Evolutionary conservation across 352 stramenopile genomes (phyloP).

Genomic region (Pythium scleroteichum): DNA sequence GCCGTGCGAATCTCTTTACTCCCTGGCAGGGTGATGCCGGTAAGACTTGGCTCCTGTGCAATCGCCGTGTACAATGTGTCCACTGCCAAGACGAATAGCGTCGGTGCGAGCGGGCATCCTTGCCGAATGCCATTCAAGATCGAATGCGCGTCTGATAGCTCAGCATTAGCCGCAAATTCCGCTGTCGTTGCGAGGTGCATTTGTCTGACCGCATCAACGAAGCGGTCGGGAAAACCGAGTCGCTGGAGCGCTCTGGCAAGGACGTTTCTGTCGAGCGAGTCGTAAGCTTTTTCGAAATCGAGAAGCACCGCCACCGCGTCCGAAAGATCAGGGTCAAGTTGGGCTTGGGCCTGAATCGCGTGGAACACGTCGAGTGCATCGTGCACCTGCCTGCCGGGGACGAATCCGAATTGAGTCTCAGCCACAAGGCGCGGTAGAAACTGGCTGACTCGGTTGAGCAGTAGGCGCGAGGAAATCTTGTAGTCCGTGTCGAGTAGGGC

Average conservation of each 20-base stretch:
- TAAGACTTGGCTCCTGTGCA: background rate
- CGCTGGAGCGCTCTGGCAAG: background rate
- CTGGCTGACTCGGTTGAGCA: background rate
- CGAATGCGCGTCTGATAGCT: background rate
- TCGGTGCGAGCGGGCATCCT: constrained; percentile 10
- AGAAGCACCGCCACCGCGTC: constrained; percentile 1
- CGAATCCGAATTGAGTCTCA: constrained; percentile 1
- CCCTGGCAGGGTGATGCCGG: background rate
- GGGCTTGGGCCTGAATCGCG: background rate
- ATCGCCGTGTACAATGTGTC: background rate
- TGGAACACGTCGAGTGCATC: constrained; percentile 8
- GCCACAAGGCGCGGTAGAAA: background rate
- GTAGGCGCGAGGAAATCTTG: constrained; percentile 6
- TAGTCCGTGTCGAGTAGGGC: constrained; percentile 7
- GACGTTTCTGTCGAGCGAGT: constrained; percentile 3
- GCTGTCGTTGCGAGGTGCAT: constrained; percentile 12
- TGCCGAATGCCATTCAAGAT: constrained; percentile 12
- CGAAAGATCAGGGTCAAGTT: background rate
- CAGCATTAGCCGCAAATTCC: background rate
- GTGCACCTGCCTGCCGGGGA: background rate
- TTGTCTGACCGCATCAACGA: background rate
- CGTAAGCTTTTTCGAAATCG: constrained; percentile 17
- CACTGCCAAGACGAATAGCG: constrained; percentile 1
- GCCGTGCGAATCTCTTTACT: background rate
- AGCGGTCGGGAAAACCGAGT: background rate